These are phyloP conservation scores for Termitomyces titanicus DNA, from an alignment of 768 basidiomycete genomes.

Conservation along the genomic window DNA sequence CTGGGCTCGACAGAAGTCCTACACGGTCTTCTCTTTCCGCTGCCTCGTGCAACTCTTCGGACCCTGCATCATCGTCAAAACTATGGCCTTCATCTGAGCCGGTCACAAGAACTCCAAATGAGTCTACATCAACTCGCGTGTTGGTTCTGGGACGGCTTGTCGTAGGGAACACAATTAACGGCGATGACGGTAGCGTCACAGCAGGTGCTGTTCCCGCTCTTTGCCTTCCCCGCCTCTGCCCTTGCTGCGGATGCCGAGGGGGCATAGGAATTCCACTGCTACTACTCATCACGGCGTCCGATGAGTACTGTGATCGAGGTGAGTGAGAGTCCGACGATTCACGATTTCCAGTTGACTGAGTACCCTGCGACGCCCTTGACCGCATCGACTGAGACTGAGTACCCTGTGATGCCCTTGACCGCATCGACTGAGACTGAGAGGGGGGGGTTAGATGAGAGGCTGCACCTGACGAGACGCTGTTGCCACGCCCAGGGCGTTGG, in stretches of 20 bases:
- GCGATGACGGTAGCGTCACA: slow-evolving; percentile 19
- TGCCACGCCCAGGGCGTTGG: slow-evolving; percentile 49
- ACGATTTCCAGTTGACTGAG: slow-evolving; percentile 60
- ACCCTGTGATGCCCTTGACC: slow-evolving; percentile 35
- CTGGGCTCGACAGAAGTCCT: slow-evolving; percentile 52
- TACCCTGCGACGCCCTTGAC: slow-evolving; percentile 37
- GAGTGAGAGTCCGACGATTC: slow-evolving; percentile 60
- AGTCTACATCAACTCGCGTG: slow-evolving; percentile 14
- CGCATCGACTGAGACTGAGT: slow-evolving; percentile 30
- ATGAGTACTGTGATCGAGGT: slow-evolving; percentile 36
- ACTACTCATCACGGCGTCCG: slow-evolving; percentile 32
- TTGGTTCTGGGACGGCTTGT: slow-evolving; percentile 16
- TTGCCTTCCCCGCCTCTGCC: slow-evolving; percentile 23
- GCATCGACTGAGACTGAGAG: slow-evolving; percentile 27
- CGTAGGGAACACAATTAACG: slow-evolving; percentile 25
- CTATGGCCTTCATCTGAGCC: slow-evolving; percentile 24
- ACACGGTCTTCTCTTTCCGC: slow-evolving; percentile 63
- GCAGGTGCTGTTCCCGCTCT: slow-evolving; percentile 31
- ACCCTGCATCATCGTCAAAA: slow-evolving; percentile 33
- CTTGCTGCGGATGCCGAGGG: slow-evolving; percentile 33
- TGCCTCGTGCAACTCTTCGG: slow-evolving; percentile 53
- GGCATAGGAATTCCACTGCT: slow-evolving; percentile 40
- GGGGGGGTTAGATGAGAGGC: slow-evolving; percentile 36
- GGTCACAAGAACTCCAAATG: slow-evolving; percentile 7
- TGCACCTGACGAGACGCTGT: slow-evolving; percentile 34